These are phyloP conservation scores for Fusarium sulawesiense DNA, from an alignment of 2,329 filamentous ascomycete genomes.

Conservation along the genomic window DNA sequence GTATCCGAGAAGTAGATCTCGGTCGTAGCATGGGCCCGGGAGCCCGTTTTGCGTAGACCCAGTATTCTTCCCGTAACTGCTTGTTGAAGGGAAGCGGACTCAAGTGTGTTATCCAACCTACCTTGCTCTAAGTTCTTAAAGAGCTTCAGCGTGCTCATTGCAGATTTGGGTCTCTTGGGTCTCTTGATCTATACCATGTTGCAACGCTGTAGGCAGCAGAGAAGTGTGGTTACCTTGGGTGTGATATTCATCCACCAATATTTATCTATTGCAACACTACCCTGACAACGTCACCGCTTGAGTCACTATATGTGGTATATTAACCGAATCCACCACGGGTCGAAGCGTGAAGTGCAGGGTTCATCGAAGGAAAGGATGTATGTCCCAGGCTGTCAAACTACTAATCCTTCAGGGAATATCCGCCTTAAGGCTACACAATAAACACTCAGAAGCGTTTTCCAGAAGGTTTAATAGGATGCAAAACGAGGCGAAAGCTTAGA, in stretches of 20 bases:
- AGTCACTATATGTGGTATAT: background rate
- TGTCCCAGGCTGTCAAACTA: background rate
- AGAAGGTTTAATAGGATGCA: background rate
- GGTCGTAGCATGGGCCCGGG: background rate
- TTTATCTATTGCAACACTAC: background rate
- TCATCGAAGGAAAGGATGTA: slow-evolving; percentile 2
- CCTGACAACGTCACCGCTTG: background rate
- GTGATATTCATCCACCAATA: background rate
- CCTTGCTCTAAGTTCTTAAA: background rate
- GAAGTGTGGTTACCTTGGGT: background rate
- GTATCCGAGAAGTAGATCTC: background rate
- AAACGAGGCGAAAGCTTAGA: slow-evolving; percentile 18
- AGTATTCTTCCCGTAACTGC: background rate
- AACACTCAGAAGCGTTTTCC: background rate
- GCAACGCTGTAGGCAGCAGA: background rate
- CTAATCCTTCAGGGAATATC: background rate
- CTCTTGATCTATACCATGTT: background rate
- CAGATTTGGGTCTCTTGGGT: background rate
- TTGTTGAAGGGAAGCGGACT: background rate
- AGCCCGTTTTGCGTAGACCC: background rate
- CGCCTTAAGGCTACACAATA: background rate
- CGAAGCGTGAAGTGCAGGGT: slow-evolving; percentile 9
- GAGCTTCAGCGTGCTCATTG: background rate
- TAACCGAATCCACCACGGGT: background rate
- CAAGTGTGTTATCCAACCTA: background rate